A percentile compares a stretch with the other conserved stretches of the same genome.
Conservation (phyloP, 225 moss, liverwort and hornwort genomes). For the Climacium dendroides region DNA sequence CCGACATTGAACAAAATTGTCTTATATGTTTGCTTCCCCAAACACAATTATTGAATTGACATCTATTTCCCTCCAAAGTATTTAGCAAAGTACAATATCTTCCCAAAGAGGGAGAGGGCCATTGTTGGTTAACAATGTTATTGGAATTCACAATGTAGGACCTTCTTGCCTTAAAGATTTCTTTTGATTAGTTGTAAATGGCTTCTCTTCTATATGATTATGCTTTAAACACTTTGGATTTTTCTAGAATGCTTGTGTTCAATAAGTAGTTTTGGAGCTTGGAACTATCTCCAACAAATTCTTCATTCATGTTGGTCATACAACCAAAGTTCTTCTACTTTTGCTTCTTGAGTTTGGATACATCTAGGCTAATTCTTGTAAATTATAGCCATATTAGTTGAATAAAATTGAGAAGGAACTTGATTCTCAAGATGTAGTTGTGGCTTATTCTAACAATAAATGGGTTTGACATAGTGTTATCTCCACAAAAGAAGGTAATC, state of each 20-base stretch:
- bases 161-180: rapidly evolving
- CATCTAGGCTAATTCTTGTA: too few relatives aligned
- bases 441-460: background rate
- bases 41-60: background rate
- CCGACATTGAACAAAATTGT: background rate
- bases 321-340: too few relatives aligned
- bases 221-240: background rate
- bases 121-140: background rate
- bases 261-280: rapidly evolving
- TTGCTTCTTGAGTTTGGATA: background rate
- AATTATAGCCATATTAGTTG: background rate
- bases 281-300: too few relatives aligned
- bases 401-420: background rate
- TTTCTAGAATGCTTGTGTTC: rapidly evolving
- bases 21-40: background rate
- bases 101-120: rapidly evolving
- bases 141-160: background rate
- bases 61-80: rapidly evolving
- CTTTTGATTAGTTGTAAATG: background rate
- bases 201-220: rapidly evolving
- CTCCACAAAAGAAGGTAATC: background rate
- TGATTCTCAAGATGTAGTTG: rapidly evolving
- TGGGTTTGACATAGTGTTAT: background rate
- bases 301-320: too few relatives aligned
- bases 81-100: background rate